A percentile compares a stretch with the other conserved stretches of the same genome.
Conservation (phyloP, 2,329 filamentous ascomycete species). For the Fusarium sp. region DNA sequence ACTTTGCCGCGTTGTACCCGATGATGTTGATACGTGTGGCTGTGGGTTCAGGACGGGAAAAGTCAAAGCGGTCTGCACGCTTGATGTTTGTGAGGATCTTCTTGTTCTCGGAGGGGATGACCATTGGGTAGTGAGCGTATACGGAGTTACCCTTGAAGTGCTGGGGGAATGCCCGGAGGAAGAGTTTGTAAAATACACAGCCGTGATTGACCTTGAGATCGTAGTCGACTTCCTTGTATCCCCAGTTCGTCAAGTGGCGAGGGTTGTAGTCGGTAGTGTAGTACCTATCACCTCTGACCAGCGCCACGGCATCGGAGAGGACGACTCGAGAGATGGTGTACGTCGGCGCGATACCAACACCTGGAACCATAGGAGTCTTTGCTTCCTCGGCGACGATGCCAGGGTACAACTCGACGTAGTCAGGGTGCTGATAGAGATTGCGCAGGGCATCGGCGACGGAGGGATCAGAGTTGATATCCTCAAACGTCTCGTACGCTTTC, state of each 20-base stretch:
- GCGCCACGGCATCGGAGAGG: constrained; percentile 79
- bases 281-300: constrained; percentile 81
- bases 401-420: constrained; percentile 83
- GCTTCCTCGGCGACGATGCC: constrained; percentile 80
- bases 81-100: constrained; percentile 75
- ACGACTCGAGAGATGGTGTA: constrained; percentile 83
- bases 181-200: constrained; percentile 86
- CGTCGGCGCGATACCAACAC: constrained; percentile 78
- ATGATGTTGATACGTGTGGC: constrained; percentile 64
- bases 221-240: constrained; percentile 77
- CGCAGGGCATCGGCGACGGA: constrained; percentile 72
- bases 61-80: constrained; percentile 75
- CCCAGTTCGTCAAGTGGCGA: constrained; percentile 83
- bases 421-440: constrained; percentile 79
- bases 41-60: constrained; percentile 65
- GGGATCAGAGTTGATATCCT: constrained; percentile 84
- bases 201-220: constrained; percentile 81
- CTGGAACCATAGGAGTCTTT: constrained; percentile 77
- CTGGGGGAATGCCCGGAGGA: constrained; percentile 80
- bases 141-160: constrained; percentile 82
- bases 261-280: constrained; percentile 83
- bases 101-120: constrained; percentile 75
- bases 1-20: constrained; percentile 69
- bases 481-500: constrained; percentile 79
- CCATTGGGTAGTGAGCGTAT: constrained; percentile 82